Evolutionary conservation across 2,329 filamentous ascomycete genomes (phyloP).

Genomic region (Fusarium dimerum): DNA sequence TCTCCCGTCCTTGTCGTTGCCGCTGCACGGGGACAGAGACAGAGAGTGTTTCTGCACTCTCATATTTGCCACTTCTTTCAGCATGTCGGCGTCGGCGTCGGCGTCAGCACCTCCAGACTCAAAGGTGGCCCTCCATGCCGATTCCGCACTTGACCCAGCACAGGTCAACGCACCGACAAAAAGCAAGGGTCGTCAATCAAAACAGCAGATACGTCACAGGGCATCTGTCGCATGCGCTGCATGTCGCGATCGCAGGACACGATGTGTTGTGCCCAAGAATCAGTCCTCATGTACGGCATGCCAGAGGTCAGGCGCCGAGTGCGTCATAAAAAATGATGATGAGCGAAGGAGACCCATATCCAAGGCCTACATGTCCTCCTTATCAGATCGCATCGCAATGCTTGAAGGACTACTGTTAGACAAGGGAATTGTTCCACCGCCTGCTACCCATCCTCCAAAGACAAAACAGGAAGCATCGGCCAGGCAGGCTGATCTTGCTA

Average conservation of each 20-base stretch:
- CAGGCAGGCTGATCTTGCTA: slow-evolving; percentile 7
- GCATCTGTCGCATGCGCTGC: slow-evolving; percentile 58
- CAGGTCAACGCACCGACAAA: slow-evolving; percentile 39
- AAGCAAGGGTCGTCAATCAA: slow-evolving; percentile 28
- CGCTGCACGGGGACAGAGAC: too few species aligned
- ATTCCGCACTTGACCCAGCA: slow-evolving; percentile 26
- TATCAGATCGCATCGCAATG: slow-evolving; percentile 54
- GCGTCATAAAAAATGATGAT: slow-evolving; percentile 60
- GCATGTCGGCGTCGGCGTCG: too few species aligned
- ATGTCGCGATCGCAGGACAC: slow-evolving; percentile 47
- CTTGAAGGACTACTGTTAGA: slow-evolving; percentile 54
- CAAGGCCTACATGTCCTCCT: slow-evolving; percentile 58
- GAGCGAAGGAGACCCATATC: slow-evolving; percentile 58
- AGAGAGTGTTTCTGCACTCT: too few species aligned
- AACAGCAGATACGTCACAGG: slow-evolving; percentile 44
- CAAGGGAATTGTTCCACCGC: slow-evolving; percentile 49
- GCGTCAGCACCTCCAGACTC: slow-evolving; percentile 1
- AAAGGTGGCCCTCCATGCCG: slow-evolving; percentile 13
- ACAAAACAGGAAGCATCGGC: slow-evolving; percentile 42
- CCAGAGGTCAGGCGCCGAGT: slow-evolving; percentile 50
- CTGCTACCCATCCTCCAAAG: slow-evolving; percentile 54
- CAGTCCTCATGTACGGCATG: slow-evolving; percentile 54
- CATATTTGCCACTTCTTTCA: too few species aligned
- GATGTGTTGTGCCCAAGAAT: slow-evolving; percentile 56
- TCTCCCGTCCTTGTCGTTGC: too few species aligned